Evolutionary conservation across 768 basidiomycete genomes (phyloP), one percentile per base, ranked within the genome.

Genomic region (Infundibulicybe gibba): DNA sequence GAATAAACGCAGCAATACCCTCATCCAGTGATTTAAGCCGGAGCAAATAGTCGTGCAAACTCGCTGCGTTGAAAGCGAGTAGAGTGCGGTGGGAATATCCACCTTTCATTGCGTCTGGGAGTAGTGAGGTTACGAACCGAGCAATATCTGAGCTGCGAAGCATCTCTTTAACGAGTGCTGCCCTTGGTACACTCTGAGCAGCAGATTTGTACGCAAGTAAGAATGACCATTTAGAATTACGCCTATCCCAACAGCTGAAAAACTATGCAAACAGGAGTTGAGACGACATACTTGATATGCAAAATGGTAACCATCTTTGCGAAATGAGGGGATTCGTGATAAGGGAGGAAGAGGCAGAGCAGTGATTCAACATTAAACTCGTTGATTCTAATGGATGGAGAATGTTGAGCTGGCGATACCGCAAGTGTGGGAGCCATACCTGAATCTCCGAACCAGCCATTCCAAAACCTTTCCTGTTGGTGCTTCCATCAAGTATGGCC

Each of bases 301-400:
- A 97, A 68, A 55, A 99, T 92, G 2, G 88, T 81, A 19, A 97
- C 72, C 76, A 97, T 90, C 56, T 97, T 95, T 8, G 87, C 78
- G 64, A 98, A 98, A 61, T 97, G 93, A 0, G 90, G 84, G 4
- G 94, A 89, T 54, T 94, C 91, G 58, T 98, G 93, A 61, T 95
- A 97, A 0, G 97, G 97, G 25, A 97, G 68, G 66, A 98, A 98
- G 17, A 93, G 71, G 6, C 83, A 67, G 5, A 98, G 74, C 20
- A 94, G 60, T 17, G 78, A 75, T 45, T 86, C 78, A 45, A 94
- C 75, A 57, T 98, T 97, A 70, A 97, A 93, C 61, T 98, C 94
- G 59, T 97, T 79, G 20, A 97, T 81, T 61, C 95, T 97, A 56
- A 14, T 31, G 13, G 33, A 53, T 11, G 39, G 48, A 39, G 32